These are phyloP conservation scores for Xylaria sp. DNA, from an alignment of 495 filamentous ascomycete genomes.

Conservation along the genomic window DNA sequence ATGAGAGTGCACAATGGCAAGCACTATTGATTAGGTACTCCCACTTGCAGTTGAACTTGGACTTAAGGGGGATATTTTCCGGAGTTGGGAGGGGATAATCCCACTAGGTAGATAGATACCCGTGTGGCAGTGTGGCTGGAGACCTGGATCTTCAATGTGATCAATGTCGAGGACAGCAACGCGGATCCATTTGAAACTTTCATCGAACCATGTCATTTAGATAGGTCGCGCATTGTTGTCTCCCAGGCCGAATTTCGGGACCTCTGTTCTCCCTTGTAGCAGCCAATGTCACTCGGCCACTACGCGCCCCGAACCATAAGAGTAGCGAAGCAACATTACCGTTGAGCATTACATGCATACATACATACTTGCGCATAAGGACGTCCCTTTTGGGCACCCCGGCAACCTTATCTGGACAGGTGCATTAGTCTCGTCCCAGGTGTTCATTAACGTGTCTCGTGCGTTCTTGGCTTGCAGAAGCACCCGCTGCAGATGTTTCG, in stretches of 20 bases:
- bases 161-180: conserved; percentile 2
- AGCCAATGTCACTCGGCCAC: conserved; percentile 3
- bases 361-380: background rate
- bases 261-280: background rate
- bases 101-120: background rate
- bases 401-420: conserved; percentile 21
- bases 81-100: background rate
- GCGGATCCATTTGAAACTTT: conserved; percentile 6
- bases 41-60: background rate
- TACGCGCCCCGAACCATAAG: conserved; percentile 11
- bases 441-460: conserved; percentile 33
- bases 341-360: background rate
- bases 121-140: background rate
- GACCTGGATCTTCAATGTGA: conserved; percentile 16
- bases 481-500: conserved; percentile 25
- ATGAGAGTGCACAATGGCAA: background rate
- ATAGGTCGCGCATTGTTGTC: background rate
- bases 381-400: background rate
- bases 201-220: conserved; percentile 1
- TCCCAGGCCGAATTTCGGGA: background rate
- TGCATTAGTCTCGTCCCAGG: conserved; percentile 32
- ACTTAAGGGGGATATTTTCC: background rate
- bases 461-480: conserved; percentile 27
- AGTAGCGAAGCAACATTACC: background rate
- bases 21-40: background rate